Base-by-base conservation (phyloP, 2,329 filamentous ascomycete species). In the Verticillium nubilum region DNA sequence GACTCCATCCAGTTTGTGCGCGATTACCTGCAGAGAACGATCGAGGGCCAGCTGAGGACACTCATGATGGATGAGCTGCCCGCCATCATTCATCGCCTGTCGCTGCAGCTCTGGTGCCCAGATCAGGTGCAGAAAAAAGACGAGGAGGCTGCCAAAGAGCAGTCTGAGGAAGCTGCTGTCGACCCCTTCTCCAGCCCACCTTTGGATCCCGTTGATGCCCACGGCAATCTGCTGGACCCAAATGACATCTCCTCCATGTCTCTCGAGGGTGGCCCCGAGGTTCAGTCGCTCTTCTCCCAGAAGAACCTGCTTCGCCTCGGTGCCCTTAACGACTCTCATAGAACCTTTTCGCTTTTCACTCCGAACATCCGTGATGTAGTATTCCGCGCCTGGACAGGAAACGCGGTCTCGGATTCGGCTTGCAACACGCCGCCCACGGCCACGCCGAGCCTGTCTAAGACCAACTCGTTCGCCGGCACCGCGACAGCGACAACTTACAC, bases 1-100 rank as follows among this genome's bases (percentile, higher is more conserved):
- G 95, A 99, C 78, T 97, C 94, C 13, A 99, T 99, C 69, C 94
- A 95, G 52, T 99, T 99, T 70, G 95, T 99, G 63, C 89, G 95
- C 66, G 93, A 99, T 74, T 98, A 98, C 73, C 79, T 99, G 59
- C 95, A 99, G 71, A 90, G 91, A 72, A 96, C 94, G 62, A 99
- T 99, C 67, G 95, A 99, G 76, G 90, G 86, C 57, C 95, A 98
- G 74, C 77, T 99, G 62, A 88, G 95, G 29, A 92, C 93, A 58
- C 73, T 99, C 65, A 96, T 99, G 81, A 98, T 98, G 92, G 94
- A 99, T 64, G 95, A 99, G 72, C 77, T 99, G 26, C 95, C 95
- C 0, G 93, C 94, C 55, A 98, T 98, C 61, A 97, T 99, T 62
- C 95, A 99, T 74, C 86, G 92, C 57, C 78, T 99, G 23, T 98